Conservation (phyloP, 2,329 filamentous ascomycete genomes). For the Aspergillus sp. region DNA sequence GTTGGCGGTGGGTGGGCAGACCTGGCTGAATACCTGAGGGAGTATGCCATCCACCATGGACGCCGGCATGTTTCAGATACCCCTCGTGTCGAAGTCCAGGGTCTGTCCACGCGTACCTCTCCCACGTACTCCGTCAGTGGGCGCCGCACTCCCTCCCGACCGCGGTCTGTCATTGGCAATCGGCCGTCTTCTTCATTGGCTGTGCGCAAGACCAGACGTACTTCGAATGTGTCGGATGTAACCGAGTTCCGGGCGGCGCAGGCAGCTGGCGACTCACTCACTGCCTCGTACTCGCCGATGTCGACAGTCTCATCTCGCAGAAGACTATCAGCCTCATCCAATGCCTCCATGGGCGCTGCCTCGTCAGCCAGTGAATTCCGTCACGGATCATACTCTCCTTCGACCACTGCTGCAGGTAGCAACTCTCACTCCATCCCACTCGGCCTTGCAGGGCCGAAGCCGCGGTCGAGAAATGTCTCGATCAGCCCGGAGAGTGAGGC, state of each 20-base stretch:
- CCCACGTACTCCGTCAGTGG: conserved; percentile 34
- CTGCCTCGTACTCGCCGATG: conserved; percentile 31
- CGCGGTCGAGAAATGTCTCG: conserved; percentile 40
- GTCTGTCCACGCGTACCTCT: conserved; percentile 41
- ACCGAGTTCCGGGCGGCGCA: conserved; percentile 31
- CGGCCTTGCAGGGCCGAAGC: conserved; percentile 49
- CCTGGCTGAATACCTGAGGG: conserved; percentile 87
- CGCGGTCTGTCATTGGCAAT: conserved; percentile 38
- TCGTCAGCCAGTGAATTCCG: conserved; percentile 31
- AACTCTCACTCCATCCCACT: conserved; percentile 41
- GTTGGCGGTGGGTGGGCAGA: conserved; percentile 99
- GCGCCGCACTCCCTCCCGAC: conserved; percentile 40
- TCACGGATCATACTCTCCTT: conserved; percentile 29
- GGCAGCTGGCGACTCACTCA: conserved; percentile 31
- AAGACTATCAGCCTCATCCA: conserved; percentile 43
- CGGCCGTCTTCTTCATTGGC: conserved; percentile 43
- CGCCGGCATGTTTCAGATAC: conserved; percentile 64
- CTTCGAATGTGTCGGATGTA: conserved; percentile 38
- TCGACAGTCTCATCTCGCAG: conserved; percentile 32
- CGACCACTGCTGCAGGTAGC: conserved; percentile 19
- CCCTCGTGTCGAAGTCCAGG: conserved; percentile 57
- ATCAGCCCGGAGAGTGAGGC: conserved; percentile 50
- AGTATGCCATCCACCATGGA: conserved; percentile 90
- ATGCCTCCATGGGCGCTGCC: conserved; percentile 35
- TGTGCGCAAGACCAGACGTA: conserved; percentile 42